Evolutionary conservation across 371 early-diverging fungal species (phyloP).

Genomic region (Mucor circinelloides): DNA sequence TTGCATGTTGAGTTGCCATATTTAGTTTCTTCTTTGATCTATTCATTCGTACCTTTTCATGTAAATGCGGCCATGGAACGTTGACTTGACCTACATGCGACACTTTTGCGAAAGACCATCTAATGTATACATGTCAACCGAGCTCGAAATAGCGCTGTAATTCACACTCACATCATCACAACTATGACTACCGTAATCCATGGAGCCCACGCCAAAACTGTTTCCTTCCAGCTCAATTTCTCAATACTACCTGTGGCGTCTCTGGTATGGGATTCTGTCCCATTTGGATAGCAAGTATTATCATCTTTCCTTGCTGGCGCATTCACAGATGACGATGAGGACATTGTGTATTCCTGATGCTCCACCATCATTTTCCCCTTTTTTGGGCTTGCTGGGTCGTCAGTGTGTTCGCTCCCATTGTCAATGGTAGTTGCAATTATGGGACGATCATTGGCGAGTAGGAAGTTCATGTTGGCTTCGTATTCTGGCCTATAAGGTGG

Average conservation of each 20-base stretch:
- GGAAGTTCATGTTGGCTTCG: slow-evolving; percentile 19
- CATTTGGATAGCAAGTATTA: not conserved
- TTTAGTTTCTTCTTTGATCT: not conserved
- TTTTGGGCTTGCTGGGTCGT: not conserved
- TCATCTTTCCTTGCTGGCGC: not conserved
- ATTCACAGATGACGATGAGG: not conserved
- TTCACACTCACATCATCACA: slow-evolving; percentile 35
- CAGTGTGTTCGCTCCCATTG: not conserved
- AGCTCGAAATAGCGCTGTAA: not conserved
- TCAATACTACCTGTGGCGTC: not conserved
- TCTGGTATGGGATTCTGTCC: not conserved
- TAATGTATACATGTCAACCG: not conserved
- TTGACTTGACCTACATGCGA: slow-evolving; percentile 27
- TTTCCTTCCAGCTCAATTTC: slow-evolving; percentile 19
- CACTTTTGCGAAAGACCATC: slow-evolving; percentile 41
- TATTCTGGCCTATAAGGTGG: slow-evolving; percentile 42
- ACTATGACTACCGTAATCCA: slow-evolving; percentile 42
- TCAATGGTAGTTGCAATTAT: too few species aligned
- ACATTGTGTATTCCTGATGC: not conserved
- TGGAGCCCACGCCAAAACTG: slow-evolving; percentile 39
- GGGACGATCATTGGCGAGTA: not conserved
- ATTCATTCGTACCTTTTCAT: slow-evolving; percentile 24
- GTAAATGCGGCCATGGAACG: slow-evolving; percentile 40
- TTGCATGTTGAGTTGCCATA: not conserved
- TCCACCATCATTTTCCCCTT: not conserved